Evolutionary conservation across 495 filamentous ascomycete genomes (phyloP).

Genomic region (Xylaria curta): DNA sequence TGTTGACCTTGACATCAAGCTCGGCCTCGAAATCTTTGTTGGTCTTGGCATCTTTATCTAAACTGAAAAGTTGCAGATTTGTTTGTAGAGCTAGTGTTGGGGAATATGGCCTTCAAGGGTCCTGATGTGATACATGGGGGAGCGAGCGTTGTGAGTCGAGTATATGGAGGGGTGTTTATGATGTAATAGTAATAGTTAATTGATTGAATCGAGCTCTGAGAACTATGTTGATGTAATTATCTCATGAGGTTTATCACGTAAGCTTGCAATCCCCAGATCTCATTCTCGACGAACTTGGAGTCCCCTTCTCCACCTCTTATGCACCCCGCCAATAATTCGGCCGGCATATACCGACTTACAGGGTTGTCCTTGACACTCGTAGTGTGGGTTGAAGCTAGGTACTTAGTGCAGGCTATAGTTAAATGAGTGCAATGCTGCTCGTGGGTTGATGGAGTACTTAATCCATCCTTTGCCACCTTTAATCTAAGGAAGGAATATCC

Average conservation of each 20-base stretch:
- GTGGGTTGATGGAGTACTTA: neutral
- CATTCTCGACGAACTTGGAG: neutral
- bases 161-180: neutral
- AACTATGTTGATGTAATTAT: neutral
- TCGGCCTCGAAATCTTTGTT: neutral
- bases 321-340: neutral
- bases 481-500: neutral
- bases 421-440: neutral
- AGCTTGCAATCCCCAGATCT: neutral
- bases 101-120: neutral
- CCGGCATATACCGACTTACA: neutral
- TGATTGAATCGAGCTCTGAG: neutral
- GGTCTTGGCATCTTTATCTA: conserved; percentile 4
- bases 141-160: neutral
- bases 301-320: neutral
- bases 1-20: neutral
- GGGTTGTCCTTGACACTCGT: neutral
- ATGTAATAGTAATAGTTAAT: conserved; percentile 19
- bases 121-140: neutral
- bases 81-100: neutral
- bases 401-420: too few species aligned
- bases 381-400: neutral
- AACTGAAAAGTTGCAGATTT: neutral
- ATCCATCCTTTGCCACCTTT: neutral
- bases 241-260: neutral